Conservation (phyloP, 2,329 filamentous ascomycete genomes). For the Sarocladium kiliense region DNA sequence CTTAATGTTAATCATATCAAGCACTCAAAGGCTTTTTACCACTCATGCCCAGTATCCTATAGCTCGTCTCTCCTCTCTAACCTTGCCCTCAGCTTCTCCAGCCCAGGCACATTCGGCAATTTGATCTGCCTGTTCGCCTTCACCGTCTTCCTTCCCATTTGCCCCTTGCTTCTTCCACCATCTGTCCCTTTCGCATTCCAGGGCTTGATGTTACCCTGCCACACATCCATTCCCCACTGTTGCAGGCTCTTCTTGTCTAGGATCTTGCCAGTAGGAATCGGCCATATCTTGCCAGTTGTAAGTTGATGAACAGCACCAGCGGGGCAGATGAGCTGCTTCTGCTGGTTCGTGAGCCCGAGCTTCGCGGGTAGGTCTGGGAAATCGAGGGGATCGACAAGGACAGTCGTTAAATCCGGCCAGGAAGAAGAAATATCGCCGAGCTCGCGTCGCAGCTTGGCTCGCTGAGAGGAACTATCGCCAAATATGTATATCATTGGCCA, state of each 20-base stretch:
- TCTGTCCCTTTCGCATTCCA: not conserved
- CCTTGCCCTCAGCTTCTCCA: slow-evolving; percentile 1
- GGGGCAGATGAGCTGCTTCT: not conserved
- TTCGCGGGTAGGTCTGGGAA: slow-evolving; percentile 3
- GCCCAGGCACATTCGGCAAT: slow-evolving; percentile 1
- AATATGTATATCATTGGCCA: slow-evolving; percentile 8
- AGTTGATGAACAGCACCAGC: slow-evolving; percentile 5
- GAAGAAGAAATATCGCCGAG: not conserved
- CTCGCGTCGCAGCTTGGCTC: not conserved
- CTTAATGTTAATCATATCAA: not conserved
- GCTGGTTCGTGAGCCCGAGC: not conserved
- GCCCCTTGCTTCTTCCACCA: not conserved
- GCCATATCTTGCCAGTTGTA: slow-evolving; percentile 6
- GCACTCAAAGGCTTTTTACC: too few species aligned
- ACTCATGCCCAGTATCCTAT: too few species aligned
- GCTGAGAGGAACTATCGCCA: not conserved
- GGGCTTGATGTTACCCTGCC: slow-evolving; percentile 1
- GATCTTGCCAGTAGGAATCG: not conserved
- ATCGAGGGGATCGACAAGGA: slow-evolving; percentile 8
- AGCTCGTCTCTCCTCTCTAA: not conserved
- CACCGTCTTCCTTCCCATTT: not conserved
- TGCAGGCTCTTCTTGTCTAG: not conserved
- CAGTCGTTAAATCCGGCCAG: not conserved
- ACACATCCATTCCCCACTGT: slow-evolving; percentile 7
- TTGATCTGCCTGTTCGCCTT: slow-evolving; percentile 2